A percentile compares a stretch with the other conserved stretches of the same genome.
These are phyloP conservation scores for Nicotiana rustica DNA, from an alignment of 305 asterid genomes.

Conservation along the genomic window DNA sequence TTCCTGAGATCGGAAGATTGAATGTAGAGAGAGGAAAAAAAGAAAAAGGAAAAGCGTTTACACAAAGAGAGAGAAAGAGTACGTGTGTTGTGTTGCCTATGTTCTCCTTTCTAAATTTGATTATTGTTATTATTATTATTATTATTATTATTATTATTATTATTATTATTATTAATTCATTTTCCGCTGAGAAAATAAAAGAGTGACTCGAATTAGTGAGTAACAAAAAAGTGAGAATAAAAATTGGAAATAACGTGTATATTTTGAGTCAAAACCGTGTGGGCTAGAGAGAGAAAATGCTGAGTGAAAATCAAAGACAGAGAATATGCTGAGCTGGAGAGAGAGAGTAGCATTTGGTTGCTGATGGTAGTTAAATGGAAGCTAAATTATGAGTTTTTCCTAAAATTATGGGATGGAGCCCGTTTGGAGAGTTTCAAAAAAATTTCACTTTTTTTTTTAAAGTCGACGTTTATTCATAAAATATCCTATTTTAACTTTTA, in stretches of 20 bases:
- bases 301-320: too few species aligned
- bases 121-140: neutral
- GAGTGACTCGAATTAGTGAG: neutral
- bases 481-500: too few species aligned
- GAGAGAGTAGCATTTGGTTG: too few species aligned
- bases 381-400: conserved; percentile 1
- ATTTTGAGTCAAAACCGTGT: conserved; percentile 38
- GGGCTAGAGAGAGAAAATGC: neutral
- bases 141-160: neutral
- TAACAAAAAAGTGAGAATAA: neutral
- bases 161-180: neutral
- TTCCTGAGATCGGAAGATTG: conserved; percentile 60
- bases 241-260: neutral
- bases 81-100: neutral
- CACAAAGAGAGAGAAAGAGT: neutral
- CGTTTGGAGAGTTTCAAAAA: too few species aligned
- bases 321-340: conserved; percentile 11
- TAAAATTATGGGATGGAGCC: neutral
- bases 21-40: conserved; percentile 56
- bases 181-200: neutral
- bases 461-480: too few species aligned
- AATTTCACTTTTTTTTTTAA: too few species aligned
- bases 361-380: neutral
- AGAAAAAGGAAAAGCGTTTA: neutral
- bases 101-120: conserved; percentile 21